Evolutionary conservation across 371 early-diverging fungal species (phyloP).

Genomic region (Saksenaea vasiformis): DNA sequence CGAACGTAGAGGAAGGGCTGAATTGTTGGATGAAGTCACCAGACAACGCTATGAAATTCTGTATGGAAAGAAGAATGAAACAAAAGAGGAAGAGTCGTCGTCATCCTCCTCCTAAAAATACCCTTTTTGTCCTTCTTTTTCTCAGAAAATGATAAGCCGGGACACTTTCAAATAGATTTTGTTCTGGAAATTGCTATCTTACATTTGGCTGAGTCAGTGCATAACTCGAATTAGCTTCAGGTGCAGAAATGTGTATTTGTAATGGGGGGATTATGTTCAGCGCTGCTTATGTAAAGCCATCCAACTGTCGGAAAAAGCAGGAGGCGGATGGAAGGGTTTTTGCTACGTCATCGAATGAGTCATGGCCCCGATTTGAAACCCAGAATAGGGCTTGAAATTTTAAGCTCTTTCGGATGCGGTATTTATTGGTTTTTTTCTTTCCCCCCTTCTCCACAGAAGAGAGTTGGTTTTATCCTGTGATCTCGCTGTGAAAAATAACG

Average conservation of each 20-base stretch:
- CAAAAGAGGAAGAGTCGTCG: neutral
- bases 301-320: neutral
- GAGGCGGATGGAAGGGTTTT: neutral
- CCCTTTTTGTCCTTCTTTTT: neutral
- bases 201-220: too few species aligned
- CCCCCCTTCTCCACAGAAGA: slow-evolving; percentile 3
- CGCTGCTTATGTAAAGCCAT: neutral
- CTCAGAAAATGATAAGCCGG: neutral
- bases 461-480: slow-evolving; percentile 1
- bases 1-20: slow-evolving; percentile 54
- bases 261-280: too few species aligned
- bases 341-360: neutral
- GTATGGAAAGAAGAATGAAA: slow-evolving; percentile 32
- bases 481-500: neutral
- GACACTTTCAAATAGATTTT: neutral
- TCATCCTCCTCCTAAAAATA: neutral
- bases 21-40: slow-evolving; percentile 42
- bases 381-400: neutral
- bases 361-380: neutral
- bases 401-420: neutral
- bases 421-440: neutral
- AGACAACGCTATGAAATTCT: slow-evolving; percentile 46
- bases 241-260: too few species aligned
- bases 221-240: too few species aligned
- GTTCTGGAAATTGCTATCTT: too few species aligned